A percentile compares a stretch with the other conserved stretches of the same genome.
Evolutionary conservation across 1,139 yeast genomes (phyloP).

Genomic region (Candida smagusa): DNA sequence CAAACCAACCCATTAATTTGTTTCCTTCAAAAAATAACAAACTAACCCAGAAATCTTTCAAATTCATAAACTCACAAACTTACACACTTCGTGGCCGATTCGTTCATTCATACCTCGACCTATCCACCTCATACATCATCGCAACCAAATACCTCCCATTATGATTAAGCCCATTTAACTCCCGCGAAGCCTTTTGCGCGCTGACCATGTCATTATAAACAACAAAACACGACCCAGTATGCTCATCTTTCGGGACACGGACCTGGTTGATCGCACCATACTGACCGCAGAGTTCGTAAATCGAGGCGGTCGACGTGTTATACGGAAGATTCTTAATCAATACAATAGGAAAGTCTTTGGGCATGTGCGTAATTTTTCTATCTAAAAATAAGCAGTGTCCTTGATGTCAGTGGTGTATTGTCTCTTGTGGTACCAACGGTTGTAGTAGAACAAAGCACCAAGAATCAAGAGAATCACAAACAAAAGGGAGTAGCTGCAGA

Average conservation of each 20-base stretch:
- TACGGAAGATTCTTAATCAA: conserved; percentile 61
- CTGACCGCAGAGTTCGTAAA: conserved; percentile 53
- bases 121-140: conserved; percentile 42
- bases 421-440: conserved; percentile 18
- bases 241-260: conserved; percentile 39
- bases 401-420: conserved; percentile 29
- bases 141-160: conserved; percentile 60
- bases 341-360: conserved; percentile 45
- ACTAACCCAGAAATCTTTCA: too few species aligned
- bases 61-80: too few species aligned
- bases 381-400: conserved; percentile 20
- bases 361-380: conserved; percentile 7
- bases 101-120: too few species aligned
- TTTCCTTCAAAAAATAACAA: too few species aligned
- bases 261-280: conserved; percentile 58
- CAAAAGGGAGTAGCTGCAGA: conserved; percentile 16
- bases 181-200: conserved; percentile 51
- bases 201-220: conserved; percentile 48
- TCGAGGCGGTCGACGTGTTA: conserved; percentile 42
- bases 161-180: conserved; percentile 59
- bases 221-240: conserved; percentile 53
- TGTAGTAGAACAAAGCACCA: conserved; percentile 12
- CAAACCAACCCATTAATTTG: too few species aligned
- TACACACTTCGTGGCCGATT: too few species aligned
- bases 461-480: conserved; percentile 14